Base-by-base conservation (phyloP, 2,329 filamentous ascomycete species). In the Aspergillus viridinutans region DNA sequence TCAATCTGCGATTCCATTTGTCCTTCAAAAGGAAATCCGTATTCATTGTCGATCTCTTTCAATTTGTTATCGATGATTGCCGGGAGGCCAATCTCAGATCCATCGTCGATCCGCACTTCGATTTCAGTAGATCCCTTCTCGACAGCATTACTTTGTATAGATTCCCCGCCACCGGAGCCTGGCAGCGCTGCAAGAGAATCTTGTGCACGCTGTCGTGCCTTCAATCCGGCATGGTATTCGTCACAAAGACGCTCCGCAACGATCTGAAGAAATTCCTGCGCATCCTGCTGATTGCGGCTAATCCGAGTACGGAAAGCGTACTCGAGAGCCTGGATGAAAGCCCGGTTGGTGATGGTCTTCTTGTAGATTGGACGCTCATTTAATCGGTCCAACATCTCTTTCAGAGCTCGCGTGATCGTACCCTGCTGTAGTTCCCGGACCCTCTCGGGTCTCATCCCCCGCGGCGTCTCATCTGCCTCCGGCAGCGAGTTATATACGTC, bases 261-360 rank as follows among this genome's bases (percentile, higher is more conserved):
- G 51, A 97, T 88, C 76, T 99, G 94, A 55, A 99, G 76, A 62
- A 99, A 97, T 73, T 99, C 94, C 70, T 99, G 94, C 10, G 94
- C 94, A 77, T 99, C 94, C 74, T 99, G 94, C 75, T 99, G 94
- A 70, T 94, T 91, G 54, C 93, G 83, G 70, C 90, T 97, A 66
- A 99, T 96, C 66, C 90, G 86, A 67, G 95, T 93, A 55, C 86
- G 85, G 69, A 97, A 99, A 0, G 93, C 92, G 29, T 81, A 80
- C 76, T 99, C 94, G 52, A 99, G 80, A 0, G 90, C 88, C 61
- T 83, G 81, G 47, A 99, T 89, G 70, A 99, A 97, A 0, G 83
- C 83, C n/a, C 85, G 83, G 3, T 93, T 92, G 17, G 90, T 92
- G 55, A 97, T 95, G 0, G 91, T 94, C 80, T 97, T 99, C 70